Conservation (phyloP, 306 rosid species). For the Cicer arietinum region DNA sequence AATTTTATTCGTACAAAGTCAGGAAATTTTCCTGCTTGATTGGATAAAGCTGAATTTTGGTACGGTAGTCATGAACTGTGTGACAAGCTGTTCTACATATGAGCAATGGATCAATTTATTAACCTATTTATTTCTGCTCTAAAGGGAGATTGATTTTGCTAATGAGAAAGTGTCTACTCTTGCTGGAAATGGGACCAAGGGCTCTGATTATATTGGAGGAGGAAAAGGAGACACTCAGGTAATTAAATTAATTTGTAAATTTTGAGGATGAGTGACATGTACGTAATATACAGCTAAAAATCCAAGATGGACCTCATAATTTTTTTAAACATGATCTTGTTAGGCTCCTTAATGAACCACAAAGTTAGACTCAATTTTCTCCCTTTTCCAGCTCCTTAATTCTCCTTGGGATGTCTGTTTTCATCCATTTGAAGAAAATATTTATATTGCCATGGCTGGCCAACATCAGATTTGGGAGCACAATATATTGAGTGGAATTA, state of each 20-base stretch:
- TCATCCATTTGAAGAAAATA: constrained; percentile 77
- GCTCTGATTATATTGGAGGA: constrained; percentile 89
- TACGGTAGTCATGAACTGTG: constrained; percentile 28
- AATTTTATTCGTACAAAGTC: constrained; percentile 24
- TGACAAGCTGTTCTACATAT: constrained; percentile 20
- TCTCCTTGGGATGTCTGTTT: constrained; percentile 99
- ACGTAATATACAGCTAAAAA: constrained; percentile 23
- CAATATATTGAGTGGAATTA: constrained; percentile 62
- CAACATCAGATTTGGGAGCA: constrained; percentile 98
- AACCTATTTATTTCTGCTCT: constrained; percentile 29
- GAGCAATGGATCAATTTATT: constrained; percentile 33
- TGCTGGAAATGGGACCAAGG: constrained; percentile 97
- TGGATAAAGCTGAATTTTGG: constrained; percentile 31
- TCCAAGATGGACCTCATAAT: constrained; percentile 26
- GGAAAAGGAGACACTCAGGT: constrained; percentile 81
- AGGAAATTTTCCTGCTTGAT: constrained; percentile 18
- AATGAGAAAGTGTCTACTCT: constrained; percentile 80
- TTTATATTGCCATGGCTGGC: constrained; percentile 97
- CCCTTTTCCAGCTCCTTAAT: constrained; percentile 81
- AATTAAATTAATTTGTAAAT: constrained; percentile 53
- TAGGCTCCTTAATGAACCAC: constrained; percentile 35
- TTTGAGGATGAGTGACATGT: constrained; percentile 39
- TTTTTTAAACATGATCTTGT: not conserved
- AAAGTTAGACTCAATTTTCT: constrained; percentile 29
- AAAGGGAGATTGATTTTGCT: constrained; percentile 91